Evolutionary conservation across 2,329 filamentous ascomycete species (phyloP).

Genomic region (Phaeosphaeriaceae sp.): DNA sequence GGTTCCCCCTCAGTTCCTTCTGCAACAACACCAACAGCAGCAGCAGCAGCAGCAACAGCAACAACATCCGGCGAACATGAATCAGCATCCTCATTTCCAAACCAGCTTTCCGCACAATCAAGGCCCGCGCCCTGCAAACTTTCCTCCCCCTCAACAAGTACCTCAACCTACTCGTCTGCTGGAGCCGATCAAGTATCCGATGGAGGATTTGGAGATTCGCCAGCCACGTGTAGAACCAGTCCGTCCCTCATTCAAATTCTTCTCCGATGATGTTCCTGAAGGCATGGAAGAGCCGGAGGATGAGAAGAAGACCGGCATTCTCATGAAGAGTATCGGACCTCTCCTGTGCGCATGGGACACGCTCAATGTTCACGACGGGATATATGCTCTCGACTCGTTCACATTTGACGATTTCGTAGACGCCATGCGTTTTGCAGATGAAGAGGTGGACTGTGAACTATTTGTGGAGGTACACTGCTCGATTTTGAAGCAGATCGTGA

Average conservation of each 20-base stretch:
- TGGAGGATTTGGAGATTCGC: constrained; percentile 87
- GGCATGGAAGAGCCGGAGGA: constrained; percentile 46
- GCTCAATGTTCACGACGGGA: constrained; percentile 95
- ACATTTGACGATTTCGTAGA: constrained; percentile 97
- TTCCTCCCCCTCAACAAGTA: constrained; percentile 53
- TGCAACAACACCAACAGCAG: constrained; percentile 18
- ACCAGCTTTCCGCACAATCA: constrained; percentile 54
- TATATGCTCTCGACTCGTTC: constrained; percentile 93
- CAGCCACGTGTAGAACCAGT: constrained; percentile 68
- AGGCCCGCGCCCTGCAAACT: constrained; percentile 44
- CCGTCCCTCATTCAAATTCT: constrained; percentile 78
- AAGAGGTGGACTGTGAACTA: constrained; percentile 79
- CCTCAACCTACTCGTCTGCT: constrained; percentile 57
- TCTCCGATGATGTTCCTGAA: constrained; percentile 67
- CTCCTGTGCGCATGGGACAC: constrained; percentile 95
- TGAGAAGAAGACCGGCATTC: constrained; percentile 61
- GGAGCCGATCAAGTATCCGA: constrained; percentile 85
- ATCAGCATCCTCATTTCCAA: constrained; percentile 30
- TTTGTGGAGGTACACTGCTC: constrained; percentile 92
- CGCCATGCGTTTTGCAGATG: constrained; percentile 78
- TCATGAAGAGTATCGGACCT: constrained; percentile 84
- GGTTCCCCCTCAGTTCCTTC: constrained; percentile 20
- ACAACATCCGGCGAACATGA: constrained; percentile 16
- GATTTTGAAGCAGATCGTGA: constrained; percentile 84
- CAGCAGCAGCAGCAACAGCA: constrained; percentile 15